Base-by-base conservation (phyloP, 768 basidiomycete genomes). In the Amanita exitialis region DNA sequence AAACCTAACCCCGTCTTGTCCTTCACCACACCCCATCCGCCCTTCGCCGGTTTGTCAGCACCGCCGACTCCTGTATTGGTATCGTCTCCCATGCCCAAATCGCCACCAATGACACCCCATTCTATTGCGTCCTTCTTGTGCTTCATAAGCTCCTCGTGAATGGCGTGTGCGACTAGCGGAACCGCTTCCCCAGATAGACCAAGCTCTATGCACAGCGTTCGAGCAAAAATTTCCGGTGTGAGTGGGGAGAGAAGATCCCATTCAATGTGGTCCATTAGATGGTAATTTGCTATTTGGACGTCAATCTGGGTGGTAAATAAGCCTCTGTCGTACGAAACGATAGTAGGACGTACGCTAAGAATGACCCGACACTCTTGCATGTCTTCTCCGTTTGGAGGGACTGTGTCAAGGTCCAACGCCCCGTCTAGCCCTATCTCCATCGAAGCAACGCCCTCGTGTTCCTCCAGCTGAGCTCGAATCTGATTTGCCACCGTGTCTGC, bases 191-290 rank as follows among this genome's bases (percentile, higher is more conserved):
- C 90, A 0, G 84, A 74, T 2, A 99, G 75, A 6, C 92, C 93
- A 13, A 98, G 78, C 55, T 98, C 96, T 20, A 74, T 64, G 59
- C 89, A 91, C 30, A 97, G 83, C 45, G 78, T 81, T 35, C 69
- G 67, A 0, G 95, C 79, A 59, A 98, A 98, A 1, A 69, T 74
- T 62, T 95, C 87, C 1, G 95, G 95, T 0, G 91, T 94, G 34
- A 97, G 75, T 3, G 86, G 78, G 3, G 94, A 95, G 42, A 89
- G 79, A n/a, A 98, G 77, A 66, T 99, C 95, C 95, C 95, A 99
- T 67, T 99, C 96, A 57, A 99, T 92, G 61, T 93, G 89, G 68
- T 99, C 96, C 51, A 88, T 73, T 1, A 99, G 75, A 64, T 95
- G 91, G 62, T 92, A 76, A 43, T 85, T 88, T 20, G 85, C 90